Base-by-base conservation (phyloP, 2,329 filamentous ascomycete genomes). In the Cytospora schulzeri region DNA sequence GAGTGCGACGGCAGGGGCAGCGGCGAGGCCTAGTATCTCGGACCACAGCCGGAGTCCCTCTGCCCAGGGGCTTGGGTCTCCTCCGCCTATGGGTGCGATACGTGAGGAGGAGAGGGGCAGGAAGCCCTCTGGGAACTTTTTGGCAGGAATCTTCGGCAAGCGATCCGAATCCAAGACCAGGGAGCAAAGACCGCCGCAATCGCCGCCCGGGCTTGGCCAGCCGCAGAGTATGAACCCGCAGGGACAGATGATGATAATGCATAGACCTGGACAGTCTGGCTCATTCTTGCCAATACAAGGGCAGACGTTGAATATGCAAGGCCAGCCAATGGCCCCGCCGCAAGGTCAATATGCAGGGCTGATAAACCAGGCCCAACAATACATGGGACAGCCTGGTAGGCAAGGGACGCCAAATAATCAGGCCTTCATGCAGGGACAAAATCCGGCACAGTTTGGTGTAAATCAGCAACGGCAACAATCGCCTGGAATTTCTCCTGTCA, bases 31-130 rank as follows among this genome's bases (percentile, higher is more conserved):
- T 8, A 35, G 38, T 54, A 59, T 63, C 33, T 55, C 59, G 14
- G 64, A 67, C 11, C 60, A 64, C 4, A 63, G 53, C n/a, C 66
- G 64, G 9, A 67, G 29, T 33, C 38, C 38, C 6, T 62, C 66
- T n/a, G 57, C 53, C 3, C 66, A 60, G 17, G 66, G 66, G 4
- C 53, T 62, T 15, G 55, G 57, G 8, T 26, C 55, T 2, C 52
- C 55, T 12, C 33, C 57, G 4, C 28, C 45, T 19, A 59, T 62
- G 54, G 31, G 58, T 17, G 38, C 51, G n/a, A 33, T 60, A 24
- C 24, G 4, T 4, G 71, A 72, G 31, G 70, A 69, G 15, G 66
- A 71, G 3, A 69, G 70, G 24, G 67, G 71, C 15, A 66, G 71
- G 1, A 68, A 70, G 52, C 64, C 66, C 7, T 70, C 71, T 6